Conservation (phyloP, 805 yeast species). For the Pichia scutulata region DNA sequence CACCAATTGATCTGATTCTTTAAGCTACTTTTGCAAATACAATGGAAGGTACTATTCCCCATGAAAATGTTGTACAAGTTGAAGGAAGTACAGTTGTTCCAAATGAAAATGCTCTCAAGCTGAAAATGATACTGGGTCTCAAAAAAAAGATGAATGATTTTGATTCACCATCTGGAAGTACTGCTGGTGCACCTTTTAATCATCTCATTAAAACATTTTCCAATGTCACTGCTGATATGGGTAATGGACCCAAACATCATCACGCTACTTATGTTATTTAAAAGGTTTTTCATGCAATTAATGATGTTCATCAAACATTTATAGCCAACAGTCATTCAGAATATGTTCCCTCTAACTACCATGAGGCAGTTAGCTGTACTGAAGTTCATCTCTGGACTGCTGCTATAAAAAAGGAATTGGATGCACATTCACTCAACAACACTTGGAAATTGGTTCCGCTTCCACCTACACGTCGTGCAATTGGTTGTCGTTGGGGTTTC, state of each 20-base stretch:
- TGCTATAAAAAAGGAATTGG: background rate
- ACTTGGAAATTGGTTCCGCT: background rate
- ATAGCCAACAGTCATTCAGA: background rate
- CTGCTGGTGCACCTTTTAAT: background rate
- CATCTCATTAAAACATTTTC: background rate
- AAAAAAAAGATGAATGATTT: too few relatives aligned
- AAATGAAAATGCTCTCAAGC: too few relatives aligned
- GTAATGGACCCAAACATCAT: background rate
- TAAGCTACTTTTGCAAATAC: background rate
- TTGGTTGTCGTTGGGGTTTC: conserved; percentile 5
- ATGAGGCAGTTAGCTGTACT: background rate
- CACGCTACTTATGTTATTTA: background rate
- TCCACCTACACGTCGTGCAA: background rate
- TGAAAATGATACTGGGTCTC: too few relatives aligned
- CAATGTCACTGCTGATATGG: background rate
- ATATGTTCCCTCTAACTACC: background rate
- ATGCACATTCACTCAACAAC: background rate
- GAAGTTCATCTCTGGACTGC: background rate
- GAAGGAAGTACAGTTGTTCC: too few relatives aligned
- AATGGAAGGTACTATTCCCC: background rate
- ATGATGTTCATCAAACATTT: background rate
- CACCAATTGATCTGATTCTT: background rate
- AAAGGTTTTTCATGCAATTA: background rate
- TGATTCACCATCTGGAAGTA: too few relatives aligned
- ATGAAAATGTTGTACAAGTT: background rate